Percentiles rank a stretch among this genome's conserved stretches.
These are phyloP conservation scores for Acanthamoeba rhysodes DNA, from an alignment of 208 protist genomes.

Conservation along the genomic window DNA sequence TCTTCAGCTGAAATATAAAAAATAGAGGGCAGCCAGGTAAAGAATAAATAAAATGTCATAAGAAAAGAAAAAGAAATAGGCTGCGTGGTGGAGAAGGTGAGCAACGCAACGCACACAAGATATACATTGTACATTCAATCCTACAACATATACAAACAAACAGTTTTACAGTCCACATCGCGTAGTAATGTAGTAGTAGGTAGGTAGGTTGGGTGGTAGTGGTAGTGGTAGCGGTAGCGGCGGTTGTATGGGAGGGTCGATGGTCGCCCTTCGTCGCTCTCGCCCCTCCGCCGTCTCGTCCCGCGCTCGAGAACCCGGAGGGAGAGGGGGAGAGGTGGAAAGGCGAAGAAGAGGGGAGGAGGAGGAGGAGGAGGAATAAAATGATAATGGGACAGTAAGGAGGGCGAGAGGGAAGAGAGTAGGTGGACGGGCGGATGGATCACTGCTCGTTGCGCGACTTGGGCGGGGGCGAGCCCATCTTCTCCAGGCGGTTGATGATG, in stretches of 20 bases:
- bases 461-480: constrained; percentile 71
- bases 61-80: too few species aligned
- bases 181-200: neutral
- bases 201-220: too few species aligned
- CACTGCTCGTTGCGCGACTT: constrained; percentile 51
- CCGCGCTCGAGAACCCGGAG: neutral
- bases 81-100: too few species aligned
- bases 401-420: neutral
- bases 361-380: neutral
- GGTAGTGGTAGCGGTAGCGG: too few species aligned
- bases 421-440: neutral
- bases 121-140: constrained; percentile 60
- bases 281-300: neutral
- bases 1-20: too few species aligned
- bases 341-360: neutral
- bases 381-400: neutral
- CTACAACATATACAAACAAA: constrained; percentile 64
- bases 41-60: too few species aligned
- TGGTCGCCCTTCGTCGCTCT: neutral
- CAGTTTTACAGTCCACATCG: constrained; percentile 42
- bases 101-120: neutral
- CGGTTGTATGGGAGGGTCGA: neutral
- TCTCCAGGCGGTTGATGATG: constrained; percentile 96
- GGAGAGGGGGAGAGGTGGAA: neutral
- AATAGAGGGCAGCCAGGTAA: too few species aligned